A percentile compares a stretch with the other conserved stretches of the same genome.
Evolutionary conservation across 257 asterid species (phyloP).

Genomic region (Fraxinus excelsior): DNA sequence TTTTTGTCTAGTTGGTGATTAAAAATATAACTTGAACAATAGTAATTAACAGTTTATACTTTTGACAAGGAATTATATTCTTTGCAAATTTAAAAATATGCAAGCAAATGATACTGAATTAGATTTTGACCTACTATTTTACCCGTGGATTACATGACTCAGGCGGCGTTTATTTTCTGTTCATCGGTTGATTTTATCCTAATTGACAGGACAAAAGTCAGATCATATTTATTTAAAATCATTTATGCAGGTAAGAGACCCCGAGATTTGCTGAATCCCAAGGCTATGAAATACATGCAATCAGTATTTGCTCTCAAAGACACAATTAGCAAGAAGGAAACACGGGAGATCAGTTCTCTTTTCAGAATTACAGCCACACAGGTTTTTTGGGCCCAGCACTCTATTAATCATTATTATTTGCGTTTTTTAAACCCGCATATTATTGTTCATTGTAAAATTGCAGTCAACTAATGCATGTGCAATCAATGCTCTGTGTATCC

Average conservation of each 20-base stretch:
- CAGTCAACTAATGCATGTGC: background rate
- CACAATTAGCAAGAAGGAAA: constrained; percentile 83
- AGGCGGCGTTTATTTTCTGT: no score
- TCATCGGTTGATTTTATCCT: background rate
- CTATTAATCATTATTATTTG: background rate
- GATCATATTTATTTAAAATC: background rate
- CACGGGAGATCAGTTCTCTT: constrained; percentile 86
- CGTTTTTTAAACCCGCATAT: background rate
- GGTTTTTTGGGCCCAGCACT: constrained; percentile 42
- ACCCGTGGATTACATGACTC: background rate
- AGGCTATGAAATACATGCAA: constrained; percentile 93
- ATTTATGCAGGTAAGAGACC: constrained; percentile 81
- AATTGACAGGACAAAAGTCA: background rate
- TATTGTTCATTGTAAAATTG: constrained; percentile 16
- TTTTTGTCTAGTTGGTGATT: background rate
- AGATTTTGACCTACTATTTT: background rate
- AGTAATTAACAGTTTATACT: background rate
- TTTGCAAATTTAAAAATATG: constrained; percentile 8
- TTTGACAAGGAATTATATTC: background rate
- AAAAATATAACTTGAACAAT: background rate
- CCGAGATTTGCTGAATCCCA: constrained; percentile 91
- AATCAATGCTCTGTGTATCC: background rate
- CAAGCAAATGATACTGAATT: constrained; percentile 1
- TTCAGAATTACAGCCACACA: constrained; percentile 90
- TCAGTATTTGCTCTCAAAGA: constrained; percentile 83